These are phyloP conservation scores for Trichoderma sp. DNA, from an alignment of 2,329 filamentous ascomycete genomes.

Conservation along the genomic window DNA sequence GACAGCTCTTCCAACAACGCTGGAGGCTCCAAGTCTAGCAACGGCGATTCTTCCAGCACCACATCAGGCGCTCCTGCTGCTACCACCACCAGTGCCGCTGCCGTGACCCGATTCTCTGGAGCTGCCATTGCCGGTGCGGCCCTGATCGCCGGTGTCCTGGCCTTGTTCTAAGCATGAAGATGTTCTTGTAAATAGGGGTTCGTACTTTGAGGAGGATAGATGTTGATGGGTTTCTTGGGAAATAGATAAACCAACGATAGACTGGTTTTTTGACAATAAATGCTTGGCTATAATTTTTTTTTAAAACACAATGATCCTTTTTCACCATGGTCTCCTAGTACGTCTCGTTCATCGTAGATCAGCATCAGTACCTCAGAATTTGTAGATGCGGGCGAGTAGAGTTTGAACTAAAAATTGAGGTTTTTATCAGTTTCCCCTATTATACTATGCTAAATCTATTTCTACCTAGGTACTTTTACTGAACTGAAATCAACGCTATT, in stretches of 20 bases:
- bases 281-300: not conserved
- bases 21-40: constrained; percentile 6
- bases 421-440: not conserved
- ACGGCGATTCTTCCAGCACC: constrained; percentile 7
- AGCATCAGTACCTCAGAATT: not conserved
- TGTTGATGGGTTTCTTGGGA: not conserved
- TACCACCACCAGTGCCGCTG: not conserved
- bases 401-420: not conserved
- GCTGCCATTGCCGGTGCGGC: constrained; percentile 22
- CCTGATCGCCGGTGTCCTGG: constrained; percentile 16
- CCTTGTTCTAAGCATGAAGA: constrained; percentile 21
- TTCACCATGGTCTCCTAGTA: not conserved
- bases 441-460: not conserved
- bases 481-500: not conserved
- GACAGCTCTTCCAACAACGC: constrained; percentile 3
- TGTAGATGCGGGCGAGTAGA: not conserved
- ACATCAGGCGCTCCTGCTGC: not conserved
- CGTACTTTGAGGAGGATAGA: not conserved
- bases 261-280: constrained; percentile 14
- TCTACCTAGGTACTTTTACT: not conserved
- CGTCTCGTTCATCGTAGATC: not conserved
- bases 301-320: not conserved
- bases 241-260: constrained; percentile 16
- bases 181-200: constrained; percentile 5
- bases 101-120: constrained; percentile 20